These are phyloP conservation scores for Tilletiopsis washingtonensis DNA, from an alignment of 1,284 basidiomycete genomes.

Conservation along the genomic window DNA sequence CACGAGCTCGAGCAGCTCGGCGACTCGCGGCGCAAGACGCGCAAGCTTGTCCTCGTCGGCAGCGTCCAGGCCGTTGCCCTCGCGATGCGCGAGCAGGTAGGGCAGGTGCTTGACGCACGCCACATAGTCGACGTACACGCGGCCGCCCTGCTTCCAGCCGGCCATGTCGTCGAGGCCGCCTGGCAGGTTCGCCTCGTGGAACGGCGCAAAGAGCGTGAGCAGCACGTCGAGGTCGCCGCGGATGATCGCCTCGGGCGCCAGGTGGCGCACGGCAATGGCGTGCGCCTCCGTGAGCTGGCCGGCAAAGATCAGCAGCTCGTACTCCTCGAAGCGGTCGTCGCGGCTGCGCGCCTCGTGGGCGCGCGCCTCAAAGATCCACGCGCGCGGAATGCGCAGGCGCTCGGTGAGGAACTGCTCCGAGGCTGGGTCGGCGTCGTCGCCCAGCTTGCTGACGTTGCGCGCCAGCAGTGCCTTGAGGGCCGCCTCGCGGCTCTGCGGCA, in stretches of 20 bases:
- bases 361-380: slow-evolving; percentile 83
- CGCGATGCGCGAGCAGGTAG: slow-evolving; percentile 51
- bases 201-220: slow-evolving; percentile 63
- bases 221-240: slow-evolving; percentile 68
- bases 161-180: slow-evolving; percentile 13
- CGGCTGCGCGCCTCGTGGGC: slow-evolving; percentile 57
- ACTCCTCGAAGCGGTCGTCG: slow-evolving; percentile 67
- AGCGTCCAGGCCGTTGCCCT: slow-evolving; percentile 21
- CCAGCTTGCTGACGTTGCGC: slow-evolving; percentile 55
- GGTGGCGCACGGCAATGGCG: slow-evolving; percentile 65
- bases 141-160: slow-evolving; percentile 7
- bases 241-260: slow-evolving; percentile 84
- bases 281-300: slow-evolving; percentile 68
- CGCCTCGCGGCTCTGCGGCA: slow-evolving; percentile 58
- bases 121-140: slow-evolving; percentile 3
- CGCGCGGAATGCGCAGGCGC: slow-evolving; percentile 67
- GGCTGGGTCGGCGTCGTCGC: slow-evolving; percentile 53
- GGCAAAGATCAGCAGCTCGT: slow-evolving; percentile 66
- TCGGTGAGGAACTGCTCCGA: slow-evolving; percentile 64
- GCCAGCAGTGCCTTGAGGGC: slow-evolving; percentile 73
- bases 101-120: slow-evolving; percentile 57
- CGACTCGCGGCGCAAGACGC: slow-evolving; percentile 52
- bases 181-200: slow-evolving; percentile 53
- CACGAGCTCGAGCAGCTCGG: slow-evolving; percentile 58
- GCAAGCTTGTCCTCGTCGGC: slow-evolving; percentile 26